Conservation (phyloP, 179 eudicot species). For the Sideroxylon spinosum region DNA sequence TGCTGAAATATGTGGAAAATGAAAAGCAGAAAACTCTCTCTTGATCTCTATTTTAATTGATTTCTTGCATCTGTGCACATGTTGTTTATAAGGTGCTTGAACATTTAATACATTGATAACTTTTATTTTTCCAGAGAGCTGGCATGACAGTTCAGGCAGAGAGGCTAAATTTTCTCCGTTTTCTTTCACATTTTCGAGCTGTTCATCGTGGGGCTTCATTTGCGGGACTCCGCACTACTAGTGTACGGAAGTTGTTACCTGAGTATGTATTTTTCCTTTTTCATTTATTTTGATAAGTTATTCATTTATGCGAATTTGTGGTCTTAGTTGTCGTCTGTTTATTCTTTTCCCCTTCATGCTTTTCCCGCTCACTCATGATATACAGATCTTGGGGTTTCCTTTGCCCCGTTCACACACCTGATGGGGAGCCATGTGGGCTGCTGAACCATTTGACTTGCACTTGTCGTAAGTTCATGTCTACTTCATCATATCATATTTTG, state of each 20-base stretch:
- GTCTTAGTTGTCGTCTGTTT: neutral
- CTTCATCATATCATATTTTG: neutral
- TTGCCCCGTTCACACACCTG: constrained; percentile 99
- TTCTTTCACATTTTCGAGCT: constrained; percentile 83
- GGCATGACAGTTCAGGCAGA: constrained; percentile 83
- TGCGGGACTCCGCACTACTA: constrained; percentile 89
- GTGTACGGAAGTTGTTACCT: constrained; percentile 91
- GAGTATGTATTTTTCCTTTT: constrained; percentile 54
- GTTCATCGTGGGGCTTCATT: constrained; percentile 92
- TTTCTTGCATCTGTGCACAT: neutral
- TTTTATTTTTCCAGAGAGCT: constrained; percentile 55
- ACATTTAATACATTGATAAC: neutral
- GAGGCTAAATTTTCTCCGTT: constrained; percentile 78
- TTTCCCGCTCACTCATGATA: neutral
- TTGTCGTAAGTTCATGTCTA: constrained; percentile 60
- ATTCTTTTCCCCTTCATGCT: neutral
- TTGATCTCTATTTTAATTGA: neutral
- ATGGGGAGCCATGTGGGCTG: constrained; percentile 94
- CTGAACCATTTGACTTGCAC: constrained; percentile 77
- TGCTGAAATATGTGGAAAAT: neutral
- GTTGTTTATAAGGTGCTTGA: constrained; percentile 4
- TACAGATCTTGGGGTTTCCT: constrained; percentile 95
- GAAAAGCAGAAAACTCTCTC: neutral
- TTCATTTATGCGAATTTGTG: neutral
- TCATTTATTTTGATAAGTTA: neutral